phyloP scores from a whole-genome alignment of 2,329 filamentous ascomycete species.

The Trichoderma pleuroti region DNA sequence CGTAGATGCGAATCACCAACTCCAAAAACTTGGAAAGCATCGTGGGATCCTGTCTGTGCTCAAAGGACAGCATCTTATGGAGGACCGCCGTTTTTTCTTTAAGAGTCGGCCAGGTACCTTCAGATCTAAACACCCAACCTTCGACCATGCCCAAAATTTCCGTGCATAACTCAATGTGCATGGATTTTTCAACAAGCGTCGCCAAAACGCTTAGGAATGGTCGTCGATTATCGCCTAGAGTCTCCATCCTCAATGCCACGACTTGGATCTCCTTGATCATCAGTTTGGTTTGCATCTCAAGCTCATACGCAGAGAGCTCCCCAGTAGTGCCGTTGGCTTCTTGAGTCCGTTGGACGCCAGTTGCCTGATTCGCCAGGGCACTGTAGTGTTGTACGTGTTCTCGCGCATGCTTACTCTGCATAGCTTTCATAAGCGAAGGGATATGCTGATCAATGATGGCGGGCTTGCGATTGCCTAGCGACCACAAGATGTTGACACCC shows the following conservation, averaged over 20 bases:
- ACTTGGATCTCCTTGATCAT: constrained; percentile 96
- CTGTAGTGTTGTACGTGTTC: constrained; percentile 83
- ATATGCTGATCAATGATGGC: constrained; percentile 89
- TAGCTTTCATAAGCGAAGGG: constrained; percentile 80
- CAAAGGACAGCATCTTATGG: constrained; percentile 98
- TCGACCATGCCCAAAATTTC: constrained; percentile 95
- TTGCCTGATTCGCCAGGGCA: constrained; percentile 51
- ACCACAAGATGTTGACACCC: constrained; percentile 91
- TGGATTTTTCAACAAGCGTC: constrained; percentile 90
- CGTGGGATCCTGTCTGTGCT: constrained; percentile 75
- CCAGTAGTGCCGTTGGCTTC: constrained; percentile 51
- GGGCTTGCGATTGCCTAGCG: constrained; percentile 78
- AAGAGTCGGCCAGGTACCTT: constrained; percentile 91
- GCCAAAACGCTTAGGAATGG: constrained; percentile 95
- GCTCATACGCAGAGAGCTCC: constrained; percentile 69
- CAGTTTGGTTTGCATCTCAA: constrained; percentile 83
- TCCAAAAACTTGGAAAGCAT: constrained; percentile 92
- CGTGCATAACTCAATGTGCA: constrained; percentile 79
- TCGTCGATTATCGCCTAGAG: constrained; percentile 81
- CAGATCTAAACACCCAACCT: constrained; percentile 91
- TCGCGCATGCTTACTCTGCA: constrained; percentile 86
- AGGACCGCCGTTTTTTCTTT: constrained; percentile 99
- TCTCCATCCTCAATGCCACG: constrained; percentile 86
- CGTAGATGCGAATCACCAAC: constrained; percentile 95
- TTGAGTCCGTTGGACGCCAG: constrained; percentile 43